phyloP scores from a whole-genome alignment of 2,329 filamentous ascomycete species.

The Ascochyta clinopodiicola region DNA sequence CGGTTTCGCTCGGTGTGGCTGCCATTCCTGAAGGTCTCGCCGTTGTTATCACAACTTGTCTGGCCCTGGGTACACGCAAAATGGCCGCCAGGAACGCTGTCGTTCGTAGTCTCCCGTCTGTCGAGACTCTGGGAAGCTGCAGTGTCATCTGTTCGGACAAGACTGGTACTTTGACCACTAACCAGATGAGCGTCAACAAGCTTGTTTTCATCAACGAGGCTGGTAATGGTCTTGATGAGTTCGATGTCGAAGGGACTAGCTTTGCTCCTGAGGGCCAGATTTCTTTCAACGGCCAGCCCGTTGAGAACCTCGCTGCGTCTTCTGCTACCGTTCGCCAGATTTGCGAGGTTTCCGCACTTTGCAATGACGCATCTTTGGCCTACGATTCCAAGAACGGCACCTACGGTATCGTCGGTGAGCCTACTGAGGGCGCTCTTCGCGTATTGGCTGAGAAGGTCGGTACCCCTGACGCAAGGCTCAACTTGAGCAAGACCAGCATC shows the following conservation, averaged over 20 bases:
- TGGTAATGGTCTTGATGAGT: slow-evolving; percentile 78
- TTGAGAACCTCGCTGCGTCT: slow-evolving; percentile 71
- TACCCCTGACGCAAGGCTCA: slow-evolving; percentile 70
- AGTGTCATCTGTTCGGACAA: slow-evolving; percentile 99
- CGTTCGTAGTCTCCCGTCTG: slow-evolving; percentile 92
- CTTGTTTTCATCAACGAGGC: slow-evolving; percentile 80
- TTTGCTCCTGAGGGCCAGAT: slow-evolving; percentile 85
- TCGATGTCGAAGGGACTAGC: slow-evolving; percentile 90
- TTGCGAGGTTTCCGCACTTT: slow-evolving; percentile 72
- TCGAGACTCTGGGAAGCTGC: slow-evolving; percentile 97
- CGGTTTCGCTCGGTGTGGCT: slow-evolving; percentile 95
- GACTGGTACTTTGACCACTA: slow-evolving; percentile 96
- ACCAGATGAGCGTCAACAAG: slow-evolving; percentile 98
- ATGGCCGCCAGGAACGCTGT: slow-evolving; percentile 99
- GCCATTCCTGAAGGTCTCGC: slow-evolving; percentile 97
- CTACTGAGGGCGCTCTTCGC: slow-evolving; percentile 91
- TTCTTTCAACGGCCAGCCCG: slow-evolving; percentile 68
- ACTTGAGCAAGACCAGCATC: slow-evolving; percentile 58
- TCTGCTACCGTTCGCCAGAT: slow-evolving; percentile 84
- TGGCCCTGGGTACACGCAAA: slow-evolving; percentile 94
- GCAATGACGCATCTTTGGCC: slow-evolving; percentile 85
- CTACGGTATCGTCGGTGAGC: slow-evolving; percentile 87
- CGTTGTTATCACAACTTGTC: slow-evolving; percentile 97
- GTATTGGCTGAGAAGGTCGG: slow-evolving; percentile 95
- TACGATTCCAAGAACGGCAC: slow-evolving; percentile 78